These are phyloP conservation scores for Saccharomycopsis sp. DNA, from an alignment of 805 yeast genomes.

Conservation along the genomic window DNA sequence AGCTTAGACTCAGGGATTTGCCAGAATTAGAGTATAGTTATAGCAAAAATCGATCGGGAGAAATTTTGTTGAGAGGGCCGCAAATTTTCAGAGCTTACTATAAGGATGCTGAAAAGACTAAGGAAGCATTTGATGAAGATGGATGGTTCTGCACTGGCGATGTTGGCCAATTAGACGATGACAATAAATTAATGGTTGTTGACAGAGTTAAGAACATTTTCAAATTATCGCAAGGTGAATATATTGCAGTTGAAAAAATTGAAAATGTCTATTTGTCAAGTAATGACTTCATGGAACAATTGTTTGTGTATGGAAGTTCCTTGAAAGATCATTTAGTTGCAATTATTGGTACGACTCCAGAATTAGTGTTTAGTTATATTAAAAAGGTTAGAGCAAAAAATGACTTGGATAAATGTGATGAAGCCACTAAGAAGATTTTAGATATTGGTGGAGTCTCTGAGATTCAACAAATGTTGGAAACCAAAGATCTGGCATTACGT, in stretches of 20 bases:
- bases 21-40: slow-evolving; percentile 40
- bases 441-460: neutral
- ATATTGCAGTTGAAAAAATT: slow-evolving; percentile 59
- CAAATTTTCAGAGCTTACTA: slow-evolving; percentile 46
- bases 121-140: slow-evolving; percentile 36
- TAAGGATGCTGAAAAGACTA: slow-evolving; percentile 43
- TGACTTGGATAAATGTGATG: neutral
- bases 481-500: slow-evolving; percentile 10
- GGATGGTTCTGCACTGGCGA: slow-evolving; percentile 61
- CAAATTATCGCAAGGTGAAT: slow-evolving; percentile 51
- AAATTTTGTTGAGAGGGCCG: slow-evolving; percentile 50
- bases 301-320: slow-evolving; percentile 52
- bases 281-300: slow-evolving; percentile 37
- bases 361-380: slow-evolving; percentile 4
- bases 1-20: slow-evolving; percentile 47
- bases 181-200: slow-evolving; percentile 38
- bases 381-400: neutral
- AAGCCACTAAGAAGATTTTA: neutral
- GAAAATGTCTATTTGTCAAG: slow-evolving; percentile 47
- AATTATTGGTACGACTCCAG: slow-evolving; percentile 47
- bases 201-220: slow-evolving; percentile 65
- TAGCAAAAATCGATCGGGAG: slow-evolving; percentile 37
- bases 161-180: slow-evolving; percentile 33
- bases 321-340: slow-evolving; percentile 46
- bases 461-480: slow-evolving; percentile 9